Base-by-base conservation (phyloP, 2,329 filamentous ascomycete species). In the Penicillium hesseltinei region DNA sequence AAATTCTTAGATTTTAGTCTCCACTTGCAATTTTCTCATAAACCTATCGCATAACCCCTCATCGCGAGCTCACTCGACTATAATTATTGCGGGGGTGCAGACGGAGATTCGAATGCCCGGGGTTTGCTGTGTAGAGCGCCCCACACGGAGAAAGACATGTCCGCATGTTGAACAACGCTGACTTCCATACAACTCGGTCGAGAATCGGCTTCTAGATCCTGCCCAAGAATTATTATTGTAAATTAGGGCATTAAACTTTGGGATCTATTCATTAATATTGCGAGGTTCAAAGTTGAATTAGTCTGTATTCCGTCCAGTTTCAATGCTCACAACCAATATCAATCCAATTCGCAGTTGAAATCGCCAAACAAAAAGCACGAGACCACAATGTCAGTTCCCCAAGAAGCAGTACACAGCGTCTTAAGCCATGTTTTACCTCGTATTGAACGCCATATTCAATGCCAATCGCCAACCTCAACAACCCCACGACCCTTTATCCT, bases 121-220 rank as follows among this genome's bases (percentile, higher is more conserved):
- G 11, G 27, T 21, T 5, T 4, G 17, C 10, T 21, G 13, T 17
- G 17, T 8, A 21, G 11, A 17, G 10, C 46, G 48, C 2, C 33
- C 49, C 38, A 49, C 38, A 9, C 44, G 62, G 62, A 64, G 35
- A 54, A 64, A 60, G 54, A 62, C 54, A 64, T 54, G 58, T 61
- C 63, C 62, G 61, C 11, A 4, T 1, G 10, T 9, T 40, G 29
- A 36, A 25, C 39, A 51, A 19, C 42, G 38, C 54, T 38, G 35
- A 49, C 49, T 40, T 29, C 25, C 38, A 43, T 25, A 49, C 33
- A 3, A 27, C 40, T 33, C 45, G 31, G 27, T 35, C 40, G 50
- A n/a, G 51, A 35, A 19, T 19, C 15, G 13, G 11, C 5, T 15
- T 25, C 40, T 25, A 25, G 40, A 43, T 43, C 21, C 40, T 25